Percentiles rank a stretch among this genome's conserved stretches.
These are phyloP conservation scores for Saksenaea vasiformis DNA, from an alignment of 371 early-diverging fungal species.

Conservation along the genomic window DNA sequence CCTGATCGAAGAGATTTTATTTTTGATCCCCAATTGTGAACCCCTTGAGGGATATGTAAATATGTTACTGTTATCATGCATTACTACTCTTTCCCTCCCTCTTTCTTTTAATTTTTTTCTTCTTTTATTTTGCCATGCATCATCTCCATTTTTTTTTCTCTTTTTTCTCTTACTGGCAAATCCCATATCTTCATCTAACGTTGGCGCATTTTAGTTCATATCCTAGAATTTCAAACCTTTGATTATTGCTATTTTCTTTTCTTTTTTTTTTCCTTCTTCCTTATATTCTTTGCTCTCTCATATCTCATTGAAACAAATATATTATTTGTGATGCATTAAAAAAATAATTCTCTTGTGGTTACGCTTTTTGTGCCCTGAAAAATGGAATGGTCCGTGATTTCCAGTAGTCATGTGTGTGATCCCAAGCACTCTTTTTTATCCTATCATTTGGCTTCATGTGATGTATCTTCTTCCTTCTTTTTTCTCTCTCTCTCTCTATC, in stretches of 20 bases:
- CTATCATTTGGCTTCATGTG: background rate
- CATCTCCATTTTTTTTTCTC: slow-evolving; percentile 1
- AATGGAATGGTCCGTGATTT: background rate
- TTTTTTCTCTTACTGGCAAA: no score
- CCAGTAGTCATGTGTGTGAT: background rate
- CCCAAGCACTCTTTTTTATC: background rate
- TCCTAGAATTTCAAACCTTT: background rate
- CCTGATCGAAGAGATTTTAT: slow-evolving; percentile 2
- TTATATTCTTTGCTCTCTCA: slow-evolving; percentile 1
- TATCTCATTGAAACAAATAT: slow-evolving; percentile 5
- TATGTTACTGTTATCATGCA: slow-evolving; percentile 6
- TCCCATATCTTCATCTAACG: slow-evolving; percentile 5
- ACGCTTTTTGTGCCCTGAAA: background rate
- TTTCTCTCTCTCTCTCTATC: background rate
- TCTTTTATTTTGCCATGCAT: slow-evolving; percentile 4
- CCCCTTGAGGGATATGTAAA: slow-evolving; percentile 6
- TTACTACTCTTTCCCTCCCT: slow-evolving; percentile 1
- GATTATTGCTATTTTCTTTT: slow-evolving; percentile 1
- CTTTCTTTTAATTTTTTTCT: background rate
- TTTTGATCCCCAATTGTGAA: slow-evolving; percentile 6
- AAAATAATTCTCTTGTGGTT: no score
- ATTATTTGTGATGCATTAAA: background rate
- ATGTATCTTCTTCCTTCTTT: slow-evolving; percentile 2
- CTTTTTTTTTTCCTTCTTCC: background rate
- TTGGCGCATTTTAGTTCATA: slow-evolving; percentile 7